A percentile compares a stretch with the other conserved stretches of the same genome.
These are phyloP conservation scores for Tolypocladium sp. DNA, from an alignment of 2,329 filamentous ascomycete species.

Conservation along the genomic window DNA sequence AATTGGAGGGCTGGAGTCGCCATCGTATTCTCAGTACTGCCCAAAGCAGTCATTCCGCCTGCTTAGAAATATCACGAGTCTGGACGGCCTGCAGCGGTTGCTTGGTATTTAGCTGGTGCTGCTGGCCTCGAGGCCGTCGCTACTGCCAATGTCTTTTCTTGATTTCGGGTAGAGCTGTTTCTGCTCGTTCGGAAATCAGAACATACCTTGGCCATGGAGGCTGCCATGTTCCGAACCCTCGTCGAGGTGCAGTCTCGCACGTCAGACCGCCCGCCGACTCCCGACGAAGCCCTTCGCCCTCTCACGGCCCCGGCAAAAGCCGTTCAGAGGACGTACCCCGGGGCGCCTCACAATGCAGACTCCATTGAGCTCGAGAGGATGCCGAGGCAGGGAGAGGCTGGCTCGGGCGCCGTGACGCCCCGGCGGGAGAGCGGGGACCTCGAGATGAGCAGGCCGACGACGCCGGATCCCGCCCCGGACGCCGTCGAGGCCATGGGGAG, in stretches of 20 bases:
- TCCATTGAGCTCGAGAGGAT: slow-evolving; percentile 19
- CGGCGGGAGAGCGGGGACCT: slow-evolving; percentile 21
- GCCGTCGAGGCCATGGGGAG: slow-evolving; percentile 42
- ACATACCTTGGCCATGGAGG: slow-evolving; percentile 18
- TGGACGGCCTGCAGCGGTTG: neutral
- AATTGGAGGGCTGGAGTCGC: neutral
- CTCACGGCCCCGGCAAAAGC: slow-evolving; percentile 23
- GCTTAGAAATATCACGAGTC: neutral
- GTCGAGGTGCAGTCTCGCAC: slow-evolving; percentile 19
- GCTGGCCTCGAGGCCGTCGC: neutral
- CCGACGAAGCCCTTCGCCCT: slow-evolving; percentile 11
- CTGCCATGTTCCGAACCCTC: slow-evolving; percentile 20
- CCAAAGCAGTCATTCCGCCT: neutral
- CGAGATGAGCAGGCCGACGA: slow-evolving; percentile 45
- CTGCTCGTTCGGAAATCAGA: neutral
- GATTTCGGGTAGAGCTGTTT: neutral
- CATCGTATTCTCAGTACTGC: neutral
- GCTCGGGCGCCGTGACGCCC: slow-evolving; percentile 5
- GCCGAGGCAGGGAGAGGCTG: slow-evolving; percentile 2
- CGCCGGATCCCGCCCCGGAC: slow-evolving; percentile 25
- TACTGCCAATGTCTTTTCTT: neutral
- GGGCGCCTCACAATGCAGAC: slow-evolving; percentile 22
- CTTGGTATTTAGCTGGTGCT: neutral
- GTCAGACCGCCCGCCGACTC: slow-evolving; percentile 5
- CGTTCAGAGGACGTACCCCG: slow-evolving; percentile 28